phyloP scores from a whole-genome alignment of 2,329 filamentous ascomycete species.

The Atkinsonella texensis region DNA sequence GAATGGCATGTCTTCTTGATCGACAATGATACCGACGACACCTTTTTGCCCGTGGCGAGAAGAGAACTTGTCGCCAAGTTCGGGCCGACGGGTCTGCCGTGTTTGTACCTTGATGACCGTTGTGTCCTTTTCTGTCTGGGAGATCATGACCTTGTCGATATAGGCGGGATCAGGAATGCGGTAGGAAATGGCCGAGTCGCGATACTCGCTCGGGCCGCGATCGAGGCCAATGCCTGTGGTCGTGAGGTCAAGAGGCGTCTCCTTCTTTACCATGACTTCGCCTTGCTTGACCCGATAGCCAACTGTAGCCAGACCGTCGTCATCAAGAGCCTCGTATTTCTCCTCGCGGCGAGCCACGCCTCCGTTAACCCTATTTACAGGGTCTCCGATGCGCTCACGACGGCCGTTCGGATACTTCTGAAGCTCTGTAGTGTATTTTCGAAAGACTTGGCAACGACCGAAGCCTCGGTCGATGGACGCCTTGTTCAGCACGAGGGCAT shows the following conservation, averaged over 20 bases:
- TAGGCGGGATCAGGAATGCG: conserved; percentile 75
- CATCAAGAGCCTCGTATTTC: conserved; percentile 63
- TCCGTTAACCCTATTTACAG: conserved; percentile 37
- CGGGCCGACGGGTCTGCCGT: conserved; percentile 86
- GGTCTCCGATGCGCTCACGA: conserved; percentile 51
- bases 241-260: conserved; percentile 66
- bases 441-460: conserved; percentile 94
- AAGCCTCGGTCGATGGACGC: conserved; percentile 91
- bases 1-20: conserved; percentile 96
- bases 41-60: conserved; percentile 98
- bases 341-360: conserved; percentile 48
- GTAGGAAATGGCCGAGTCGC: conserved; percentile 63
- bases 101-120: conserved; percentile 89
- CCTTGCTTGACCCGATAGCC: conserved; percentile 67
- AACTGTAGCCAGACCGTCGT: conserved; percentile 81
- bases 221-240: conserved; percentile 60
- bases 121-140: conserved; percentile 75
- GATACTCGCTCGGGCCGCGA: conserved; percentile 49
- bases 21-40: conserved; percentile 90
- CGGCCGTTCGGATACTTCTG: conserved; percentile 82
- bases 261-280: conserved; percentile 85
- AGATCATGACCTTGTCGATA: conserved; percentile 93
- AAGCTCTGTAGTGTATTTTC: conserved; percentile 78
- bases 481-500: conserved; percentile 93
- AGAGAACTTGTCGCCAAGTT: conserved; percentile 96